A percentile compares a stretch with the other conserved stretches of the same genome.
These are phyloP conservation scores for Penicillium vulpinum DNA, from an alignment of 2,329 filamentous ascomycete species.

Conservation along the genomic window DNA sequence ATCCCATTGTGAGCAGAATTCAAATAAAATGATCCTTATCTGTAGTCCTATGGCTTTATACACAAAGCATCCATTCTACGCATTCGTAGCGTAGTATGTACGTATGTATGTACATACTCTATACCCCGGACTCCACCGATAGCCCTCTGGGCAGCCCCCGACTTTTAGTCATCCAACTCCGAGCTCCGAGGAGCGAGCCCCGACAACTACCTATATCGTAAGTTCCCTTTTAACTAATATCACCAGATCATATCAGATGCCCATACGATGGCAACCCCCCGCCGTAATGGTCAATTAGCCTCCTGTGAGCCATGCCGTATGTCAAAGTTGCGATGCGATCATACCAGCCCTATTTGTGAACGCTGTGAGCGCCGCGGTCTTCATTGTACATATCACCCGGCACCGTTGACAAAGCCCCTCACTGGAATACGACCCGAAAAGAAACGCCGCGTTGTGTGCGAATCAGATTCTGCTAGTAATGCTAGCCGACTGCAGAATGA, in stretches of 20 bases:
- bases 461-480: neutral
- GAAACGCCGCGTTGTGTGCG: neutral
- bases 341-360: slow-evolving; percentile 8
- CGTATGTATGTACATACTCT: no score
- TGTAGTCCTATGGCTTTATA: no score
- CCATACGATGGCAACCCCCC: neutral
- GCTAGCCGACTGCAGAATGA: neutral
- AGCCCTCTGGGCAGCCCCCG: no score
- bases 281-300: slow-evolving; percentile 12
- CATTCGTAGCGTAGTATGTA: no score
- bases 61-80: no score
- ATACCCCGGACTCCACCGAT: no score
- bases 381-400: slow-evolving; percentile 2
- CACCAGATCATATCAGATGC: neutral
- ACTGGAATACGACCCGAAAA: neutral
- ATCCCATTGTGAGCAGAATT: no score
- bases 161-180: neutral
- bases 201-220: neutral
- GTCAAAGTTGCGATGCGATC: slow-evolving; percentile 28
- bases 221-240: neutral
- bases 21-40: no score
- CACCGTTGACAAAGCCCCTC: neutral
- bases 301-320: slow-evolving; percentile 28
- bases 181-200: neutral
- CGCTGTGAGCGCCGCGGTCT: slow-evolving; percentile 3